phyloP scores from a whole-genome alignment of 192 early-diverging fungal genomes.

The Coemansia reversa region DNA sequence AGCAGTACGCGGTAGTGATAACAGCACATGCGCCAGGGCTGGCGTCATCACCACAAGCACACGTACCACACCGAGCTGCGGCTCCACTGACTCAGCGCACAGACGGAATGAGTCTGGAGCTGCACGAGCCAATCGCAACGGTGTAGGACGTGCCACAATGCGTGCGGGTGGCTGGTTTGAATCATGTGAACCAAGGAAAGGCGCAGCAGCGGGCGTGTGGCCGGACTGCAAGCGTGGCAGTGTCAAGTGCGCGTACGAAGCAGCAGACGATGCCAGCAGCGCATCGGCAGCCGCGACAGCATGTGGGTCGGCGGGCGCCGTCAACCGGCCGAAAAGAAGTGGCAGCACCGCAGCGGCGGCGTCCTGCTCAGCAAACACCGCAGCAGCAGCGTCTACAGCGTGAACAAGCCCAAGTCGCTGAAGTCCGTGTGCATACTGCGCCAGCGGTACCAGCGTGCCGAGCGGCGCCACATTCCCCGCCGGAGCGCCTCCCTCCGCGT shows the following conservation, averaged over 20 bases:
- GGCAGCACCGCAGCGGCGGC: slow-evolving; percentile 37
- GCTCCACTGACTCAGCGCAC: slow-evolving; percentile 10
- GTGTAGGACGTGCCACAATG: slow-evolving; percentile 40
- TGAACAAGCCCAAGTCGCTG: slow-evolving; percentile 39
- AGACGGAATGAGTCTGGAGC: slow-evolving; percentile 24
- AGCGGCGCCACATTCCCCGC: slow-evolving; percentile 11
- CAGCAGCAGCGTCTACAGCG: slow-evolving; percentile 31
- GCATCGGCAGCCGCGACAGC: slow-evolving; percentile 39
- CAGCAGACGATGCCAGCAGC: slow-evolving; percentile 31
- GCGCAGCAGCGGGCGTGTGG: slow-evolving; percentile 21
- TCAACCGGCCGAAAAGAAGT: slow-evolving; percentile 47
- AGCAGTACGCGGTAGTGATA: slow-evolving; percentile 25
- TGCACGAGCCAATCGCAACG: slow-evolving; percentile 29
- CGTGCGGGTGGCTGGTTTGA: slow-evolving; percentile 15
- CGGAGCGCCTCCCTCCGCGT: neutral
- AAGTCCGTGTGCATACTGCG: slow-evolving; percentile 34
- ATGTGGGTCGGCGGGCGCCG: slow-evolving; percentile 32
- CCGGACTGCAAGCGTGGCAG: slow-evolving; percentile 4
- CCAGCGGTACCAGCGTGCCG: slow-evolving; percentile 34
- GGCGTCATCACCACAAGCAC: slow-evolving; percentile 38
- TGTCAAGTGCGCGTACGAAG: slow-evolving; percentile 30
- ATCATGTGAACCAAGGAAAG: slow-evolving; percentile 15
- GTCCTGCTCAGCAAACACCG: slow-evolving; percentile 22
- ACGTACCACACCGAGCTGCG: slow-evolving; percentile 8
- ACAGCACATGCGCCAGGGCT: slow-evolving; percentile 31